phyloP scores from a whole-genome alignment of 2,329 filamentous ascomycete species.

The Anthostomella pinea region DNA sequence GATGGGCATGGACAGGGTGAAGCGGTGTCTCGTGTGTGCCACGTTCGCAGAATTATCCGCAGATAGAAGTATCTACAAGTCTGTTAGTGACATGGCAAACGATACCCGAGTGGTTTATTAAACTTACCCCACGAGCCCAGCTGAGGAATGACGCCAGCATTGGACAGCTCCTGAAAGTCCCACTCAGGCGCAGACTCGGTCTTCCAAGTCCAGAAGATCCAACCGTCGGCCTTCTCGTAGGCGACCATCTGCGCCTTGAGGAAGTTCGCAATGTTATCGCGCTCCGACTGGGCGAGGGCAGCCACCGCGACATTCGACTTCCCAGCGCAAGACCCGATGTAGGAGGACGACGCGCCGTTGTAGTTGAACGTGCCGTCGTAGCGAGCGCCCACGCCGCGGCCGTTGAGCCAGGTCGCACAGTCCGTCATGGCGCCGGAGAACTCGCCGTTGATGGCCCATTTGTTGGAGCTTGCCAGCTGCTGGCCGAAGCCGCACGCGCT shows the following conservation, averaged over 20 bases:
- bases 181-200: constrained; percentile 72
- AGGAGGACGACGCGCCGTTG: constrained; percentile 37
- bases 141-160: constrained; percentile 14
- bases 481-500: constrained; percentile 70
- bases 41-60: neutral
- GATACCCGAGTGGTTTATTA: neutral
- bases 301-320: constrained; percentile 9
- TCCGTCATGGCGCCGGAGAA: constrained; percentile 76
- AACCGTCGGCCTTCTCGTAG: constrained; percentile 71
- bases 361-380: constrained; percentile 65
- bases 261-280: constrained; percentile 66
- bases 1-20: no score
- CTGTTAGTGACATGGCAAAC: neutral
- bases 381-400: constrained; percentile 65
- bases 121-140: constrained; percentile 9
- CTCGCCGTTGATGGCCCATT: constrained; percentile 72
- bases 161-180: constrained; percentile 56
- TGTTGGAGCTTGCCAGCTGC: constrained; percentile 60
- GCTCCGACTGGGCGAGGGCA: constrained; percentile 52
- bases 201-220: constrained; percentile 83
- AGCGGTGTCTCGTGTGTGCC: no score
- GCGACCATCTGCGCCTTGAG: constrained; percentile 73
- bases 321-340: constrained; percentile 54
- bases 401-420: constrained; percentile 60
- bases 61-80: neutral